These are phyloP conservation scores for Petunia secreta DNA, from an alignment of 257 asterid species.

Conservation along the genomic window DNA sequence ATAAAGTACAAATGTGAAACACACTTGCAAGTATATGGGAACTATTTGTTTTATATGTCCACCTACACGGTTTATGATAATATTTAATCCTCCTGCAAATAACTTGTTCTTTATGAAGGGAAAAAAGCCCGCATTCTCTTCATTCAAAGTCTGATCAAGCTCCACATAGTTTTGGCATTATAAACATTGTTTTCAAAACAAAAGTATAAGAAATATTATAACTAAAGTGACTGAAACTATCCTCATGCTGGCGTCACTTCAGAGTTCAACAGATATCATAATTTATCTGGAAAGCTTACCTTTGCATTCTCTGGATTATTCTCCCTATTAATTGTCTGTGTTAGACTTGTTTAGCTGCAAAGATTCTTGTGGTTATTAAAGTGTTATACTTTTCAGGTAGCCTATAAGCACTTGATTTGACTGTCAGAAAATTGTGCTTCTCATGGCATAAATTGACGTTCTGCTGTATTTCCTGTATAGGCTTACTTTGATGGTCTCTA, in stretches of 20 bases:
- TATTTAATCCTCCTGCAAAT: neutral
- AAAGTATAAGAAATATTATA: neutral
- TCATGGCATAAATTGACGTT: slow-evolving; percentile 16
- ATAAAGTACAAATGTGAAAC: slow-evolving; percentile 17
- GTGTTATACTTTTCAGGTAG: neutral
- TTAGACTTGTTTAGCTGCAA: slow-evolving; percentile 17
- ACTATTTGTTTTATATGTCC: neutral
- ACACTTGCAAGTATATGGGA: slow-evolving; percentile 12
- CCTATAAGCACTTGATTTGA: neutral
- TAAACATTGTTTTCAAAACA: neutral
- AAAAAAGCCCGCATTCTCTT: neutral
- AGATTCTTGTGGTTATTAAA: neutral
- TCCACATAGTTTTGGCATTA: neutral
- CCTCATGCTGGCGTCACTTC: neutral
- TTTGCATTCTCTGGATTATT: slow-evolving; percentile 1
- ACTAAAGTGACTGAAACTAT: neutral
- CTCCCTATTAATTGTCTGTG: neutral
- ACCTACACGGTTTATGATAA: neutral
- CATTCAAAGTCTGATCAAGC: neutral
- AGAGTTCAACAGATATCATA: slow-evolving; percentile 16
- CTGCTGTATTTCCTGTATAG: slow-evolving; percentile 34
- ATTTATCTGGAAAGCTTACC: neutral
- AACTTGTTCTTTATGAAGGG: neutral
- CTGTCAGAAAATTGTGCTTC: neutral
- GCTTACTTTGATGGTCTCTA: slow-evolving; percentile 40